Percentiles rank a stretch among this genome's conserved stretches.
These are phyloP conservation scores for Podospora bellae-mahoneyi DNA, from an alignment of 495 filamentous ascomycete genomes.

Conservation along the genomic window DNA sequence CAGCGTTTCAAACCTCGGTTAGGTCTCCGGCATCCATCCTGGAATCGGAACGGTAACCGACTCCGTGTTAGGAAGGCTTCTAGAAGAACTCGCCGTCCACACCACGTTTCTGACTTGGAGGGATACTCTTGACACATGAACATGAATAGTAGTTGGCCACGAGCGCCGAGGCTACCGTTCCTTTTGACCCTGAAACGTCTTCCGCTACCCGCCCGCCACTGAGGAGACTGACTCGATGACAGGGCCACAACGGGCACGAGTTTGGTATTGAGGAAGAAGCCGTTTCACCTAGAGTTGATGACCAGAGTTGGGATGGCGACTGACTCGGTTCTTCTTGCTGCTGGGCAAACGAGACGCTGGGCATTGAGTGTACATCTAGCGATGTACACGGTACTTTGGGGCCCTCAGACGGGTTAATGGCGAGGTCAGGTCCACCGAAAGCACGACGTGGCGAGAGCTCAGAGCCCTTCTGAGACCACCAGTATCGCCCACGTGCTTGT, in stretches of 20 bases:
- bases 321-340: not conserved
- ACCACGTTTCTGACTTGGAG: not conserved
- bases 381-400: not conserved
- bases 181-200: not conserved
- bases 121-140: not conserved
- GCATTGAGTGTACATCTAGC: not conserved
- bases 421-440: not conserved
- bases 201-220: not conserved
- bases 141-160: not conserved
- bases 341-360: not conserved
- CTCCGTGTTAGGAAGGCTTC: slow-evolving; percentile 6
- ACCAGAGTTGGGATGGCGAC: not conserved
- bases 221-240: not conserved
- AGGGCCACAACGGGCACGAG: not conserved
- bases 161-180: not conserved
- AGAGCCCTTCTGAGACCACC: not conserved
- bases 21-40: not conserved
- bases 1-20: slow-evolving; percentile 6
- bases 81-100: slow-evolving; percentile 2
- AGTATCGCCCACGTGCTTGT: not conserved
- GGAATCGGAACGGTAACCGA: not conserved
- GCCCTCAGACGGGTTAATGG: not conserved
- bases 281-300: not conserved
- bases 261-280: not conserved
- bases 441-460: not conserved